A percentile compares a stretch with the other conserved stretches of the same genome.
Evolutionary conservation across 192 early-diverging fungal genomes (phyloP).

Genomic region (Coemansia asiatica): DNA sequence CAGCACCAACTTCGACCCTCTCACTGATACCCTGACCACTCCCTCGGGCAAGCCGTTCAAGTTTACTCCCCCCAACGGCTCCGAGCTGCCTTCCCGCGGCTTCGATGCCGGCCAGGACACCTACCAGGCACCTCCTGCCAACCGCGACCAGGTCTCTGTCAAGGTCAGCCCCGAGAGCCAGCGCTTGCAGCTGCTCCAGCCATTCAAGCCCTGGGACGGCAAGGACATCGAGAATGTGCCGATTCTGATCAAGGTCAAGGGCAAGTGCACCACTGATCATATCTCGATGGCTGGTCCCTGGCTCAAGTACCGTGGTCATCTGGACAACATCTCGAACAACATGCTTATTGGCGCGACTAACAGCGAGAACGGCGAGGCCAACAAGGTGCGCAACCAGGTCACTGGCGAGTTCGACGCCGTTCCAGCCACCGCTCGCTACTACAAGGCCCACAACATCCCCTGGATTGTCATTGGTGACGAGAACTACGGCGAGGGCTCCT

Average conservation of each 20-base stretch:
- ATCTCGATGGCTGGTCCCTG: slow-evolving; percentile 92
- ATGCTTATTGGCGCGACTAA: slow-evolving; percentile 98
- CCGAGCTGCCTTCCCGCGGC: slow-evolving; percentile 86
- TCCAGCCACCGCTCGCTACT: slow-evolving; percentile 89
- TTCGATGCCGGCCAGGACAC: slow-evolving; percentile 94
- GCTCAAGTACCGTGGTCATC: slow-evolving; percentile 95
- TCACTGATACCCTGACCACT: slow-evolving; percentile 84
- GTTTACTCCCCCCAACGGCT: slow-evolving; percentile 80
- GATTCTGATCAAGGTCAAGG: slow-evolving; percentile 93
- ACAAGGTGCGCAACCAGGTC: slow-evolving; percentile 70
- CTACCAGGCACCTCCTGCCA: slow-evolving; percentile 90
- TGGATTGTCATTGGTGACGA: slow-evolving; percentile 99
- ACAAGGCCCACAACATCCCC: slow-evolving; percentile 81
- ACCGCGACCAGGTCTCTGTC: slow-evolving; percentile 74
- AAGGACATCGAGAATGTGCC: slow-evolving; percentile 78
- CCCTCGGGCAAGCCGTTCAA: slow-evolving; percentile 93
- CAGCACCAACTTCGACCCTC: slow-evolving; percentile 90
- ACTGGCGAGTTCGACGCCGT: slow-evolving; percentile 83
- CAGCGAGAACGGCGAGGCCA: slow-evolving; percentile 78
- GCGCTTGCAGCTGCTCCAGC: slow-evolving; percentile 87
- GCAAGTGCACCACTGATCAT: slow-evolving; percentile 99
- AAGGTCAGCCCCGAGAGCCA: slow-evolving; percentile 79
- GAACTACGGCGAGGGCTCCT: slow-evolving; percentile 99
- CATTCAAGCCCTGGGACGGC: slow-evolving; percentile 89
- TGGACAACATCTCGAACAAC: slow-evolving; percentile 99